These are phyloP conservation scores for Blastobotrys terrestris DNA, from an alignment of 805 yeast genomes.

Conservation along the genomic window DNA sequence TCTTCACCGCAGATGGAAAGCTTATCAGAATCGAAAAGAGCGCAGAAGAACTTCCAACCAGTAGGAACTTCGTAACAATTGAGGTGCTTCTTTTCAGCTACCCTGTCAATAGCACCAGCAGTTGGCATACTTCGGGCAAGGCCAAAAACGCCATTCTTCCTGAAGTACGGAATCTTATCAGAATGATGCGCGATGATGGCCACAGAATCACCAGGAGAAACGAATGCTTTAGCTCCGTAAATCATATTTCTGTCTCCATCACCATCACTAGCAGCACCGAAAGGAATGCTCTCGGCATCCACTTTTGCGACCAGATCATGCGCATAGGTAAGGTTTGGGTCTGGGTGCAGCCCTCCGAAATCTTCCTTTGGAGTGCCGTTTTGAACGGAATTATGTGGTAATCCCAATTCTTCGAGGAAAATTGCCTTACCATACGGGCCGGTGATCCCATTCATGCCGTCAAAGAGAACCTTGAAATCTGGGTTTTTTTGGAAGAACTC, in stretches of 20 bases:
- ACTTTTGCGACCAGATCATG: slow-evolving; percentile 77
- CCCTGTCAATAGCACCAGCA: slow-evolving; percentile 86
- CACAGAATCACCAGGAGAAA: slow-evolving; percentile 97
- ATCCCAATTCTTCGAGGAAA: slow-evolving; percentile 77
- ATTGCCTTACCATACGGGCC: slow-evolving; percentile 91
- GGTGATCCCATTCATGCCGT: slow-evolving; percentile 90
- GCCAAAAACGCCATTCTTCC: slow-evolving; percentile 79
- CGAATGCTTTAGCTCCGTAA: slow-evolving; percentile 90
- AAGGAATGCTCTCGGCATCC: slow-evolving; percentile 73
- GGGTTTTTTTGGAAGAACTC: slow-evolving; percentile 51
- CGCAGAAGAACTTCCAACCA: slow-evolving; percentile 98
- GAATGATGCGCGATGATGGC: slow-evolving; percentile 97
- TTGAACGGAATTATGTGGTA: slow-evolving; percentile 66
- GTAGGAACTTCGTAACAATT: slow-evolving; percentile 92
- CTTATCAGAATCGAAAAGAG: slow-evolving; percentile 86
- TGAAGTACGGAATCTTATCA: slow-evolving; percentile 85
- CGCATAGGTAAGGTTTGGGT: slow-evolving; percentile 95
- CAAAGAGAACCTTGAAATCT: slow-evolving; percentile 73
- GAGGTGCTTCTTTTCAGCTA: slow-evolving; percentile 71
- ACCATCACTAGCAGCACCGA: slow-evolving; percentile 99
- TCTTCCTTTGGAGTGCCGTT: slow-evolving; percentile 77
- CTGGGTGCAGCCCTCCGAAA: slow-evolving; percentile 97
- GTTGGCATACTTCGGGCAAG: slow-evolving; percentile 98
- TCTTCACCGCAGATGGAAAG: slow-evolving; percentile 97
- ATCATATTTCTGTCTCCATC: slow-evolving; percentile 99